Base-by-base conservation (phyloP, 768 basidiomycete species). In the Cystofilobasidium ferigula region DNA sequence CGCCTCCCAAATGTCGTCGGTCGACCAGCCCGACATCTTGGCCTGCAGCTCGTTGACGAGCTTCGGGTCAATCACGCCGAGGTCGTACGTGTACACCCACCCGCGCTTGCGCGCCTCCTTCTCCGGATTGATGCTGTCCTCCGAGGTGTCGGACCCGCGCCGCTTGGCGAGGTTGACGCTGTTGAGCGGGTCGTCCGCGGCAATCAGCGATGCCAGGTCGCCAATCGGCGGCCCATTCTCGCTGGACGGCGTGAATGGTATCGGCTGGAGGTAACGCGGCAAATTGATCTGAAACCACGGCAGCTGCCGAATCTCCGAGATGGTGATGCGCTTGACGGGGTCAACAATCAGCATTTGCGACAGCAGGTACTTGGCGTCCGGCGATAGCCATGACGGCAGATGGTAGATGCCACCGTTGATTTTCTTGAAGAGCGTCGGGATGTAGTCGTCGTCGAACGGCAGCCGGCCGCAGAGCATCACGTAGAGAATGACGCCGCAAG, bases 361-460 rank as follows among this genome's bases (percentile, higher is more conserved):
- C 72, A 98, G 88, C 58, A 99, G 83, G 47, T 80, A 80, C 61
- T 82, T 82, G 0, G 93, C 89, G 57, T 93, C 88, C 0, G 80
- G 74, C 0, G 88, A 86, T 2, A 98, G 81, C 72, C 86, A 83
- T n/a, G 80, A 79, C 0, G 95, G 94, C 70, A 88, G 83, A 70
- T 87, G 84, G 78, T 88, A 97, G 57, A 81, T 83, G 26, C 93
- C 93, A 79, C 89, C 86, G 68, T 86, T 87, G 72, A 99, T 98
- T 78, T 97, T 97, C 63, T 87, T 85, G 78, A 98, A 98, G 14
- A 99, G 77, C 0, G 83, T 81, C 57, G 91, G 89, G 47, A 98
- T 91, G 73, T 95, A 88, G 53, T 95, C 91, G 76, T 98, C 93
- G 78, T 98, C 95, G 74, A 99, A 99, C 1, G 95, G 95, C 35